A percentile compares a stretch with the other conserved stretches of the same genome.
phyloP scores from a whole-genome alignment of 768 basidiomycete genomes.

The Suillus lakei region DNA sequence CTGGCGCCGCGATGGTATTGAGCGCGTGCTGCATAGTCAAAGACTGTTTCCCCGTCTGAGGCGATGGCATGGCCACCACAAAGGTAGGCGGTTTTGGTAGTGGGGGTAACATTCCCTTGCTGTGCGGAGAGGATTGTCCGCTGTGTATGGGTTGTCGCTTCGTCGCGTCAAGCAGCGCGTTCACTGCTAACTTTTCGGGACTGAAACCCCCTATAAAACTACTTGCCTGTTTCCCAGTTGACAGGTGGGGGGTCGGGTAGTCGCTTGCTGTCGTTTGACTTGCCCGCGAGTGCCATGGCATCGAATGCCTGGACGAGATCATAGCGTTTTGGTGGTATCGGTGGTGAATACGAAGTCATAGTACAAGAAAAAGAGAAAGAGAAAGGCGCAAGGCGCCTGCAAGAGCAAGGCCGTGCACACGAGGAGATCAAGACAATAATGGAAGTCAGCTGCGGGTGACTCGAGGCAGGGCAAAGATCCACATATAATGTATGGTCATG shows the following conservation, averaged over 20 bases:
- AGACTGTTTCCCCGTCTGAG: slow-evolving; percentile 36
- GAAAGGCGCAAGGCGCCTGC: slow-evolving; percentile 8
- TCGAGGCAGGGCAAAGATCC: slow-evolving; percentile 15
- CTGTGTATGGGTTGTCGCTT: slow-evolving; percentile 14
- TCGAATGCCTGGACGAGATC: slow-evolving; percentile 40
- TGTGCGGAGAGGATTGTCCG: slow-evolving; percentile 14
- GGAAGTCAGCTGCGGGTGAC: slow-evolving; percentile 19
- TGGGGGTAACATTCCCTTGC: slow-evolving; percentile 19
- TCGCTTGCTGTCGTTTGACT: slow-evolving; percentile 17
- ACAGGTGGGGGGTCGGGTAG: slow-evolving; percentile 19
- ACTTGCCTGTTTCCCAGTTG: not conserved
- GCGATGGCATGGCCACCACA: slow-evolving; percentile 43
- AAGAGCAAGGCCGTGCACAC: slow-evolving; percentile 9
- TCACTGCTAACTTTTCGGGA: slow-evolving; percentile 19
- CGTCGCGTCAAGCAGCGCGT: slow-evolving; percentile 12
- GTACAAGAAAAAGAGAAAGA: not conserved
- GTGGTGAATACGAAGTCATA: slow-evolving; percentile 11
- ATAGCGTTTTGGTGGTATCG: slow-evolving; percentile 18
- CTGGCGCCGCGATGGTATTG: slow-evolving; percentile 19
- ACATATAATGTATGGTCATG: slow-evolving; percentile 21
- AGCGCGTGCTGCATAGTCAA: slow-evolving; percentile 43
- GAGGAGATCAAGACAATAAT: slow-evolving; percentile 16
- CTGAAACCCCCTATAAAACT: slow-evolving; percentile 58
- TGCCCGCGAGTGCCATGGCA: slow-evolving; percentile 35
- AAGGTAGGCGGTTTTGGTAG: slow-evolving; percentile 30